phyloP scores from a whole-genome alignment of 139 green algal species.

The Nannochloris sp. region DNA sequence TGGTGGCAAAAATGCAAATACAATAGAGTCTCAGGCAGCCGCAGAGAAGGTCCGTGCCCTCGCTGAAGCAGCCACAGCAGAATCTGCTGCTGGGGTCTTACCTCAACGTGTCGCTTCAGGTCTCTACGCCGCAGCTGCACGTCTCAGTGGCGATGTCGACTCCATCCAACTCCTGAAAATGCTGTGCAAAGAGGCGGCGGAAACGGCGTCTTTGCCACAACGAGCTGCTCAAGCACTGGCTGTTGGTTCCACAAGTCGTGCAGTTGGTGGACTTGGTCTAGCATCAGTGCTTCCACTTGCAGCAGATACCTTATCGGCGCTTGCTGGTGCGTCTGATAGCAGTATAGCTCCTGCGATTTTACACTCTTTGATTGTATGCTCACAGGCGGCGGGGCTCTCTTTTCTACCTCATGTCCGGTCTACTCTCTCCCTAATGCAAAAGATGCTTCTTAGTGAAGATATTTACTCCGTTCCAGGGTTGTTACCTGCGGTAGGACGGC shows the following conservation, averaged over 20 bases:
- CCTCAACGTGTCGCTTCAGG: constrained; percentile 50
- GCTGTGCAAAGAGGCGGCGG: constrained; percentile 14
- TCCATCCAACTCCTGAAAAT: constrained; percentile 24
- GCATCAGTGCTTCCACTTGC: constrained; percentile 21
- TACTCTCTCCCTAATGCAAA: constrained; percentile 14
- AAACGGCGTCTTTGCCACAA: constrained; percentile 21
- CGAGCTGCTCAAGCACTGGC: constrained; percentile 62
- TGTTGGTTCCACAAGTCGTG: constrained; percentile 56
- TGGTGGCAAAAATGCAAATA: too few relatives aligned
- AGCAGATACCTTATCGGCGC: constrained; percentile 48
- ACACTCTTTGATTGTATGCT: constrained; percentile 70
- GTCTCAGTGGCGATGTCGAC: constrained; percentile 31
- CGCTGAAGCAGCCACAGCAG: constrained; percentile 44
- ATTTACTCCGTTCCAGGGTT: constrained; percentile 38
- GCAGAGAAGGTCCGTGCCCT: constrained; percentile 25
- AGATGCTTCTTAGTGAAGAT: constrained; percentile 43
- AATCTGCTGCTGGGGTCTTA: constrained; percentile 13
- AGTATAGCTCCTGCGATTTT: constrained; percentile 36
- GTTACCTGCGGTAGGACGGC: constrained; percentile 52
- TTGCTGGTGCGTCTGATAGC: constrained; percentile 32
- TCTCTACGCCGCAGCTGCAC: constrained; percentile 51
- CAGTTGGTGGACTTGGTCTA: constrained; percentile 60
- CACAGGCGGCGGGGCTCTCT: constrained; percentile 59
- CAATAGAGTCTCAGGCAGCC: background rate
- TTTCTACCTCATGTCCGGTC: constrained; percentile 59